phyloP scores from a whole-genome alignment of 2,329 filamentous ascomycete genomes.

The Hymenoscyphus linearis region DNA sequence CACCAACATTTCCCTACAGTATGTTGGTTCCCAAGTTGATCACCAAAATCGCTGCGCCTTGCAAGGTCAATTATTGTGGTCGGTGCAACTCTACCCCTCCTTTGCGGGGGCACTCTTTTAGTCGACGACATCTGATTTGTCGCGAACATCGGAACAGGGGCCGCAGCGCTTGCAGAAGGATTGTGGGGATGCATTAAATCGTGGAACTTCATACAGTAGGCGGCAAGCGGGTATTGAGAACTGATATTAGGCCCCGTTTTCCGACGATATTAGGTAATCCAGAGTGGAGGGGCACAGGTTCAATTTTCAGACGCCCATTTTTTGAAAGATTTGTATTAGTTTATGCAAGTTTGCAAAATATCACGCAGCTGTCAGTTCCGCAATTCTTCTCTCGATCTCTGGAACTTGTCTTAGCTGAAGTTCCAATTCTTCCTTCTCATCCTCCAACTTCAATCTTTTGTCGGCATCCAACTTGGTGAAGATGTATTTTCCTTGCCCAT shows the following conservation, averaged over 20 bases:
- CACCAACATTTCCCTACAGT: background rate
- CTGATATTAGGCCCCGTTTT: background rate
- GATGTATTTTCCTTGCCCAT: constrained; percentile 85
- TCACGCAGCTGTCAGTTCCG: constrained; percentile 59
- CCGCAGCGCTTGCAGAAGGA: background rate
- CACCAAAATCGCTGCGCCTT: background rate
- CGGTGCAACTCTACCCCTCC: background rate
- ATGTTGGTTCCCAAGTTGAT: background rate
- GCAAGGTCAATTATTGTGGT: background rate
- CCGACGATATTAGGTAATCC: background rate
- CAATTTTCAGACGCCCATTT: background rate
- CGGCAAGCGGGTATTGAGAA: background rate
- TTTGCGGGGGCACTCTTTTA: background rate
- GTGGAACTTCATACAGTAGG: background rate
- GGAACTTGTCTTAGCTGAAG: constrained; percentile 78
- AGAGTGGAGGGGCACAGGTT: background rate
- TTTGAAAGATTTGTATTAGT: background rate
- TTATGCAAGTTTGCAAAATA: background rate
- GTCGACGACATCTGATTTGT: background rate
- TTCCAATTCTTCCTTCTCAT: constrained; percentile 94
- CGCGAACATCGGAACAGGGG: background rate
- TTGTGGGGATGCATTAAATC: background rate
- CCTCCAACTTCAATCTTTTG: constrained; percentile 76
- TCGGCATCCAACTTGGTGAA: constrained; percentile 91
- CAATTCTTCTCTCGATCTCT: constrained; percentile 79